A percentile compares a stretch with the other conserved stretches of the same genome.
Conservation (phyloP, 1,284 basidiomycete genomes). For the Cryptococcus sp. region DNA sequence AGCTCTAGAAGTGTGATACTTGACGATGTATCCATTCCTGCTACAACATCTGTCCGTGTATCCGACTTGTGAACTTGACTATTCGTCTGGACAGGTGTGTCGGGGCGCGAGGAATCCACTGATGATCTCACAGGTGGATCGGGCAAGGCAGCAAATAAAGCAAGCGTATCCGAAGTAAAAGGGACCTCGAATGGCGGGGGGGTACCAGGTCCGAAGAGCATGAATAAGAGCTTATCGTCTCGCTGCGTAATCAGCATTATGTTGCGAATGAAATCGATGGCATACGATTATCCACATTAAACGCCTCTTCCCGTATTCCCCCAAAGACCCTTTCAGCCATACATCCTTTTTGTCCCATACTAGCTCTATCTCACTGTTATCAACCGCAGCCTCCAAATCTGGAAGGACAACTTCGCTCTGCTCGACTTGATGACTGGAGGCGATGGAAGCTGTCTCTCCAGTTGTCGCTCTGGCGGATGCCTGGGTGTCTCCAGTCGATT, state of each 20-base stretch:
- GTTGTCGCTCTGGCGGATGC: background rate
- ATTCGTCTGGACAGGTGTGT: background rate
- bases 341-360: conserved; percentile 14
- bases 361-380: conserved; percentile 14
- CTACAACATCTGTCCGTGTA: no score
- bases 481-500: background rate
- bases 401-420: conserved; percentile 12
- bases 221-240: conserved; percentile 23
- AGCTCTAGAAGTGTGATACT: no score
- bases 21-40: no score
- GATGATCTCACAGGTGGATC: no score
- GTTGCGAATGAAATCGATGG: background rate
- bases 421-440: conserved; percentile 6
- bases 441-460: background rate
- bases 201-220: conserved; percentile 8
- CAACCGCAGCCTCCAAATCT: conserved; percentile 26
- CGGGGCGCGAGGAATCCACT: background rate
- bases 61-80: background rate
- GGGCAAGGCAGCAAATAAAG: conserved; percentile 6
- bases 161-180: background rate
- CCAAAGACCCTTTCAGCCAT: conserved; percentile 6
- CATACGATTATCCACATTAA: conserved; percentile 34
- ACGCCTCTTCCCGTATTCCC: conserved; percentile 4
- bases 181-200: conserved; percentile 5
- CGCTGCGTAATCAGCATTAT: conserved; percentile 16